Percentiles rank a stretch among this genome's conserved stretches.
phyloP scores from a whole-genome alignment of 148 eudicot species.

The Silene uniflora region DNA sequence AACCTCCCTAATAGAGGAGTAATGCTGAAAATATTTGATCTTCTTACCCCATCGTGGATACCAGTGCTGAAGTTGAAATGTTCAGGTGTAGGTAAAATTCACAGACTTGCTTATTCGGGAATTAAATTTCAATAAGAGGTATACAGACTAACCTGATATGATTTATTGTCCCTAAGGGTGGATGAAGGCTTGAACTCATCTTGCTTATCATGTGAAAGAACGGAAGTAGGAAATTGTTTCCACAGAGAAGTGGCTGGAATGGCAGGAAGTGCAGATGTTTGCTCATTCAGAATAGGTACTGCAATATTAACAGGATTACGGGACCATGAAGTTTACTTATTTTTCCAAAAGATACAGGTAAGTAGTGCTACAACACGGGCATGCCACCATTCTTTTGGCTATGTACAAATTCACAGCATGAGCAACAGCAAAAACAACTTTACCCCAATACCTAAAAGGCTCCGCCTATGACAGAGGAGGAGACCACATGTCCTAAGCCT shows the following conservation, averaged over 20 bases:
- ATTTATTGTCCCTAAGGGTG: constrained; percentile 39
- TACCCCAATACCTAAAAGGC: neutral
- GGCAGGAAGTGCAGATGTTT: constrained; percentile 40
- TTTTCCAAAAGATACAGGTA: neutral
- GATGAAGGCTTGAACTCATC: constrained; percentile 48
- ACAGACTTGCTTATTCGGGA: neutral
- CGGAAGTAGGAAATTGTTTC: constrained; percentile 57
- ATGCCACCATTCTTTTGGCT: neutral
- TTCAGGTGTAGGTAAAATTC: neutral
- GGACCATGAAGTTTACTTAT: neutral
- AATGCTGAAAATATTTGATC: neutral
- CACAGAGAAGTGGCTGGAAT: constrained; percentile 40
- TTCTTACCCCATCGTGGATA: neutral
- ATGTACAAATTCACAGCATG: neutral
- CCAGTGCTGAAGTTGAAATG: neutral
- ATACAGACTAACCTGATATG: constrained; percentile 51
- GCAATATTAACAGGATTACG: constrained; percentile 26
- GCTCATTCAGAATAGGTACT: constrained; percentile 59
- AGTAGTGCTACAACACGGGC: neutral
- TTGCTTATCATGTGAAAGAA: constrained; percentile 59
- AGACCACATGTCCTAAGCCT: too few species aligned
- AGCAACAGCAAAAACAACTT: neutral
- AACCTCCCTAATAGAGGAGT: too few species aligned
- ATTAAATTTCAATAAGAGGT: neutral
- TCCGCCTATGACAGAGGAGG: too few species aligned